A percentile compares a stretch with the other conserved stretches of the same genome.
Conservation (phyloP, 1,284 basidiomycete genomes). For the Boletus semigastroideus region DNA sequence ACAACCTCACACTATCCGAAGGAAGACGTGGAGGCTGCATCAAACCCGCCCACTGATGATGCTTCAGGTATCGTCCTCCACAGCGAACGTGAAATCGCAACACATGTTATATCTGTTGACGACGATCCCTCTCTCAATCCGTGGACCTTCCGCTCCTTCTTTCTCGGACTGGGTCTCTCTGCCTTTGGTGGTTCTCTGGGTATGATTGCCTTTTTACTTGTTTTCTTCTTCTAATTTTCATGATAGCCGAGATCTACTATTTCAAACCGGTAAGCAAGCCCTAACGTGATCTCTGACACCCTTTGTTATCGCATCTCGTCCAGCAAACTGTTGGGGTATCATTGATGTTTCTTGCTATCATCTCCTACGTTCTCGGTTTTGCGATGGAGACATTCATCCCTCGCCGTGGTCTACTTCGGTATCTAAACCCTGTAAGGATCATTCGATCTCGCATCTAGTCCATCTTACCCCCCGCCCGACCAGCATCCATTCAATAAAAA, state of each 20-base stretch:
- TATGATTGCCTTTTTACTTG: conserved; percentile 2
- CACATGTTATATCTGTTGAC: conserved; percentile 50
- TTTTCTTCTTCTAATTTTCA: neutral
- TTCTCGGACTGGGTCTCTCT: conserved; percentile 60
- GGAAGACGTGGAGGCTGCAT: conserved; percentile 28
- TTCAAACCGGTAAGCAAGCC: conserved; percentile 48
- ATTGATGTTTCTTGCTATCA: conserved; percentile 50
- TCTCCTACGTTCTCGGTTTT: conserved; percentile 42
- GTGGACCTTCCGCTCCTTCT: conserved; percentile 57
- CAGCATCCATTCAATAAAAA: conserved; percentile 46
- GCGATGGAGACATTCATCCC: conserved; percentile 48
- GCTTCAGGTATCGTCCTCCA: conserved; percentile 35
- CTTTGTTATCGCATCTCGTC: neutral
- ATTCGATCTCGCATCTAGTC: conserved; percentile 13
- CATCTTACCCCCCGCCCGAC: neutral
- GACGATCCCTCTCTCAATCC: conserved; percentile 58
- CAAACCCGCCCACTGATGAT: conserved; percentile 16
- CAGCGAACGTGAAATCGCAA: conserved; percentile 49
- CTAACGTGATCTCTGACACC: neutral
- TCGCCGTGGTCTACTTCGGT: conserved; percentile 45
- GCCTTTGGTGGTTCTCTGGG: conserved; percentile 57
- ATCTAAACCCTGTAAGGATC: conserved; percentile 54
- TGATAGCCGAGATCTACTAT: conserved; percentile 54
- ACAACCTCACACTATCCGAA: neutral
- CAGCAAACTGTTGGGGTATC: conserved; percentile 52